These are phyloP conservation scores for Lantana camara DNA, from an alignment of 257 asterid genomes.

Conservation along the genomic window DNA sequence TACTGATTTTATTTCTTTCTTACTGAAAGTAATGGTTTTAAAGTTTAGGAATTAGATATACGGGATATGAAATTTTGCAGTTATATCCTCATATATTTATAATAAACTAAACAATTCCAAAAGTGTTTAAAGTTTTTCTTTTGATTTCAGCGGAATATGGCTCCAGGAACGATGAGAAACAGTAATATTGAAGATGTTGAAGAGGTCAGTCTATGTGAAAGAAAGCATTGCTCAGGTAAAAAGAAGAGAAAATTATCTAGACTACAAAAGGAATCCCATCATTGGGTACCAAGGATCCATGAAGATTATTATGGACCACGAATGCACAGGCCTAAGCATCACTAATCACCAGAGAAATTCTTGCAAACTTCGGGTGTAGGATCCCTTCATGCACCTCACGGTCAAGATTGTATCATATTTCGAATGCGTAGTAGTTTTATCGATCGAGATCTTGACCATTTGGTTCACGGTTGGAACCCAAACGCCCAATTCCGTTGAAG, in stretches of 20 bases:
- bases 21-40: no score
- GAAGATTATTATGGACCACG: constrained; percentile 86
- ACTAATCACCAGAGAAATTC: constrained; percentile 24
- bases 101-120: not conserved
- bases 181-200: constrained; percentile 25
- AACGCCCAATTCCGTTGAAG: no score
- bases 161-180: constrained; percentile 7
- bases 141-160: constrained; percentile 29
- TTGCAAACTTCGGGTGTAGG: no score
- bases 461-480: no score
- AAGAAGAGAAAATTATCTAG: constrained; percentile 50
- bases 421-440: no score
- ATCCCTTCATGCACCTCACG: no score
- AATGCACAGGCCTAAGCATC: constrained; percentile 69
- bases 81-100: not conserved
- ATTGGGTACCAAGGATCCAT: constrained; percentile 78
- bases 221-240: constrained; percentile 53
- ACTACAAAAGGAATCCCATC: constrained; percentile 49
- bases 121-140: no score
- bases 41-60: no score
- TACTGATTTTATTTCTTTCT: no score
- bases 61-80: no score
- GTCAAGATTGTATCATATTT: no score
- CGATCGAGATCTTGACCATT: no score
- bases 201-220: constrained; percentile 22